Percentiles rank a stretch among this genome's conserved stretches.
Evolutionary conservation across 2,329 filamentous ascomycete species (phyloP).

Genomic region (Pestalotiopsis sp.): DNA sequence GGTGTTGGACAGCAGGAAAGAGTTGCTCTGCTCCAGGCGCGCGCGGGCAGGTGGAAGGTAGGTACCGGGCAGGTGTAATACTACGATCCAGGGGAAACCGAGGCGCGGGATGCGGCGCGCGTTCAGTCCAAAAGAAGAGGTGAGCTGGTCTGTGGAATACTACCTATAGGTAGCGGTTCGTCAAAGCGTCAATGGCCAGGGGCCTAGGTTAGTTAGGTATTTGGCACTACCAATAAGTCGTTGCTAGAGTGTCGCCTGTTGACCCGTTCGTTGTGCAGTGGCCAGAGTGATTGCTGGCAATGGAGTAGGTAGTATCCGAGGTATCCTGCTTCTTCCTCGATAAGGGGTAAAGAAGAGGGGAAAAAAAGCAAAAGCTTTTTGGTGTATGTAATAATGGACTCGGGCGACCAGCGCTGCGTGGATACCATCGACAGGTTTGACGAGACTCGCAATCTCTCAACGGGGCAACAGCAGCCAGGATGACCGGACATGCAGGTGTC

Average conservation of each 20-base stretch:
- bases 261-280: background rate
- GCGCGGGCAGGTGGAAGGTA: background rate
- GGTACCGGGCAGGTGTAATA: background rate
- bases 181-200: background rate
- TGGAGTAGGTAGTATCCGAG: background rate
- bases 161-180: background rate
- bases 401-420: background rate
- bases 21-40: background rate
- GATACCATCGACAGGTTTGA: background rate
- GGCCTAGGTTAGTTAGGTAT: too few relatives aligned
- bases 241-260: background rate
- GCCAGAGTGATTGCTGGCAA: background rate
- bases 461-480: background rate
- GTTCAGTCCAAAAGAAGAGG: background rate
- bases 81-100: background rate
- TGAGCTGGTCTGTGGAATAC: background rate
- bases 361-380: background rate
- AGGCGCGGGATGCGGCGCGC: background rate
- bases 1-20: background rate
- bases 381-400: background rate
- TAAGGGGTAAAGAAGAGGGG: background rate
- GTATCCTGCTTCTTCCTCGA: background rate
- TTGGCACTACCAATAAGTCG: background rate
- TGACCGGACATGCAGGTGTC: background rate
- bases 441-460: background rate